Evolutionary conservation across 148 eudicot genomes (phyloP).

Genomic region (Vaccinium myrtillus): DNA sequence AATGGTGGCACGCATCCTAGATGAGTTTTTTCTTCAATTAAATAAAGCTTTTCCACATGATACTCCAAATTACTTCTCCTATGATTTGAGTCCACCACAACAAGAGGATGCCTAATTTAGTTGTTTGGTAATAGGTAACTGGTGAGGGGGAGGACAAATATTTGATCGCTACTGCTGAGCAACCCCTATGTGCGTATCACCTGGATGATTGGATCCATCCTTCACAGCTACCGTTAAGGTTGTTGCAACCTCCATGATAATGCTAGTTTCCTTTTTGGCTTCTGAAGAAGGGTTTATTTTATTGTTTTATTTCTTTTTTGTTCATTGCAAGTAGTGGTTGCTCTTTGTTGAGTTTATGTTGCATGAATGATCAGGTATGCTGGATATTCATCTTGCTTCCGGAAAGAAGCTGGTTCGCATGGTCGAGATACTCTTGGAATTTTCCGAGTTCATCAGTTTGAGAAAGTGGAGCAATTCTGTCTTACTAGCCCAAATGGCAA

Average conservation of each 20-base stretch:
- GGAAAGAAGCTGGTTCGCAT: conserved; percentile 94
- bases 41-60: background rate
- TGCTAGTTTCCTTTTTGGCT: background rate
- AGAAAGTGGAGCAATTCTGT: conserved; percentile 90
- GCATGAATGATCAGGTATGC: conserved; percentile 53
- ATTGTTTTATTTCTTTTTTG: background rate
- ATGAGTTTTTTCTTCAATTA: background rate
- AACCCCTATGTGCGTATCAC: conserved; percentile 94
- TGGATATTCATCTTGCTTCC: conserved; percentile 88
- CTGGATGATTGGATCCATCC: conserved; percentile 91
- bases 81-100: background rate
- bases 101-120: conserved; percentile 6
- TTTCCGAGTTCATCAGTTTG: conserved; percentile 92
- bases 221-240: conserved; percentile 73
- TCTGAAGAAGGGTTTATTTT: background rate
- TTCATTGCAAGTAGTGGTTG: background rate
- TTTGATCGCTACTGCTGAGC: conserved; percentile 96
- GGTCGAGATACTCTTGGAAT: conserved; percentile 91
- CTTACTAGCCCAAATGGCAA: conserved; percentile 67
- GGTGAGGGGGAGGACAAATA: conserved; percentile 97
- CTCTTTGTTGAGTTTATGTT: conserved; percentile 17
- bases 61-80: background rate
- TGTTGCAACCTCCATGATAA: background rate
- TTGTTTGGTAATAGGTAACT: conserved; percentile 46
- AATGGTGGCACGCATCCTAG: background rate